Percentiles rank a stretch among this genome's conserved stretches.
These are phyloP conservation scores for Cladorrhinum sp. DNA, from an alignment of 2,329 filamentous ascomycete genomes.

Conservation along the genomic window DNA sequence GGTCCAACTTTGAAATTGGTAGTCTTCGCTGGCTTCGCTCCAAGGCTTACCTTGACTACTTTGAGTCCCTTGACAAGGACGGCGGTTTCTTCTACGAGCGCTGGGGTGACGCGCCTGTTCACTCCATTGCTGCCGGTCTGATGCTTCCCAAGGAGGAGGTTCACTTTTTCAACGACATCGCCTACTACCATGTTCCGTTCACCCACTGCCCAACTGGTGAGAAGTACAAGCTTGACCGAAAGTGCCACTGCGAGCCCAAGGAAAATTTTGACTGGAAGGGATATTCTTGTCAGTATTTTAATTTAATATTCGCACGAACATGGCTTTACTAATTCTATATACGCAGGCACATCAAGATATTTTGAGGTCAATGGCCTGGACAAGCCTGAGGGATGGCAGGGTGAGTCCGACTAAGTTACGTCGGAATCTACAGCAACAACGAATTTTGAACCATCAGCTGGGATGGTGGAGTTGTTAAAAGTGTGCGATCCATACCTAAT, in stretches of 20 bases:
- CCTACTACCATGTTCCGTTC: slow-evolving; percentile 96
- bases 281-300: slow-evolving; percentile 76
- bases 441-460: background rate
- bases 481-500: slow-evolving; percentile 16
- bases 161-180: slow-evolving; percentile 99
- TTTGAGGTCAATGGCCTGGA: slow-evolving; percentile 77
- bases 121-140: slow-evolving; percentile 90
- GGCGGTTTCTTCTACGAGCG: slow-evolving; percentile 99
- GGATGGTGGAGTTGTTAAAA: background rate
- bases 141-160: slow-evolving; percentile 90
- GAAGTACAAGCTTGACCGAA: slow-evolving; percentile 75
- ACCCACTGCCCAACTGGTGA: slow-evolving; percentile 95
- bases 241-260: slow-evolving; percentile 90
- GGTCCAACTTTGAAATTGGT: slow-evolving; percentile 99
- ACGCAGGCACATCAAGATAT: slow-evolving; percentile 76
- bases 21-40: slow-evolving; percentile 92
- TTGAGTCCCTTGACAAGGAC: slow-evolving; percentile 80
- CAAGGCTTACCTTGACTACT: slow-evolving; percentile 85
- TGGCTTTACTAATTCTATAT: slow-evolving; percentile 2
- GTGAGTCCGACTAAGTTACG: slow-evolving; percentile 45
- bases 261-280: slow-evolving; percentile 99
- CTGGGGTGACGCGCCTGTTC: slow-evolving; percentile 96
- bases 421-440: background rate
- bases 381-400: slow-evolving; percentile 84
- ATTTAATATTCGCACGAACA: slow-evolving; percentile 7